Conservation (phyloP, 257 asterid species). For the Solanum microdontum region DNA sequence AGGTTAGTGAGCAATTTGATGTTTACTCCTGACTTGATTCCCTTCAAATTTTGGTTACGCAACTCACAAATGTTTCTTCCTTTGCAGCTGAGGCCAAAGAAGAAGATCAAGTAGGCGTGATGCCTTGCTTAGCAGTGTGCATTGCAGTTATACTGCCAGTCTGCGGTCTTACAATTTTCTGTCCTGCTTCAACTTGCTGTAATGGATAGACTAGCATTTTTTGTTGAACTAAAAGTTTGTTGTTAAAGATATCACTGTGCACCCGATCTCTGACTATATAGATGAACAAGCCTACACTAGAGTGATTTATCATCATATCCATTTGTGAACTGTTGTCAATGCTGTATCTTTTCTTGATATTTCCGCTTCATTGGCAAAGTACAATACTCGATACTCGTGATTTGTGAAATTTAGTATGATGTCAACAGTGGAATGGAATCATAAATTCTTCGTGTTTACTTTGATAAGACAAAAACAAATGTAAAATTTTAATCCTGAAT, state of each 20-base stretch:
- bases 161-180: background rate
- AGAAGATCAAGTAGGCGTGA: constrained; percentile 54
- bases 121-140: background rate
- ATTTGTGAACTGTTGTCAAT: background rate
- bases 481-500: no score
- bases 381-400: background rate
- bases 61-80: background rate
- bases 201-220: background rate
- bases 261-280: background rate
- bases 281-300: background rate
- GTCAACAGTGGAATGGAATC: background rate
- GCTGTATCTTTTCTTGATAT: background rate
- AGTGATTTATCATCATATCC: background rate
- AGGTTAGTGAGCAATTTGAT: constrained; percentile 5
- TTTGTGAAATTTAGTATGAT: background rate
- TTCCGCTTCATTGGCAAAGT: background rate
- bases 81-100: constrained; percentile 60
- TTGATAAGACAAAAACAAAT: no score
- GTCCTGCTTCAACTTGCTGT: background rate
- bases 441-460: background rate
- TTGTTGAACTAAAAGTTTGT: background rate
- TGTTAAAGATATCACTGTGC: background rate
- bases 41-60: background rate
- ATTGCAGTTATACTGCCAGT: background rate
- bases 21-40: no score